Base-by-base conservation (phyloP, 192 early-diverging fungal species). In the Fimicolochytrium jonesii region DNA sequence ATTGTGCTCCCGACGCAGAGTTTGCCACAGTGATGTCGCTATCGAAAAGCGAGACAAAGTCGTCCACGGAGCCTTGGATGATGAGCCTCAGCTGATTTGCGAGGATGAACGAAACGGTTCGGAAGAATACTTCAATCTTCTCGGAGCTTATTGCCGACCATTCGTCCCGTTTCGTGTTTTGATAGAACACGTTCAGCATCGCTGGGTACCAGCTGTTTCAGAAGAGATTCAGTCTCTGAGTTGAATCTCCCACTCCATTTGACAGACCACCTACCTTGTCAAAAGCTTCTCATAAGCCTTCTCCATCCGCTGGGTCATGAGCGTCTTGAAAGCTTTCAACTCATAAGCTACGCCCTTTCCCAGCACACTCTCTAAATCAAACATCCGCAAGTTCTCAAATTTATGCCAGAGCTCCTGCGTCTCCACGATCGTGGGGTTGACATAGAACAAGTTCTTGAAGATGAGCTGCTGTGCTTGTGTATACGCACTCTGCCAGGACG, bases 141-240 rank as follows among this genome's bases (percentile, higher is more conserved):
- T 84, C 82, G 22, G 68, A 60, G 9, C 71, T 65, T 31, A 85
- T 78, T 4, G 77, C 60, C 6, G 76, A 69, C 78, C 81, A 85
- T 49, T 77, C 77, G 55, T 80, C 77, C 11, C 70, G 72, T 39
- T 84, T 82, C 51, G 70, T 76, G 23, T 77, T 77, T 69, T 81
- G 77, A 60, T 83, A 85, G 51, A 85, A 85, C 3, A 84, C 66
- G 39, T 80, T 83, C n/a, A 85, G 54, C 54, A 85, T 75, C 0
- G 76, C 69, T 1, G 80, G 83, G 49, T 85, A 85, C 81, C 81
- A 85, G 29, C 82, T 83, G 30, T n/a, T n/a, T n/a, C n/a, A 71
- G 9, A 22, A 68, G 18, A 44, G 25, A 0, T 10, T n/a, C 10
- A 31, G 42, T n/a, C n/a, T n/a, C n/a, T n/a, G n/a, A n/a, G n/a